These are phyloP conservation scores for Acacia concinna DNA, from an alignment of 331 rosid genomes.

Conservation along the genomic window DNA sequence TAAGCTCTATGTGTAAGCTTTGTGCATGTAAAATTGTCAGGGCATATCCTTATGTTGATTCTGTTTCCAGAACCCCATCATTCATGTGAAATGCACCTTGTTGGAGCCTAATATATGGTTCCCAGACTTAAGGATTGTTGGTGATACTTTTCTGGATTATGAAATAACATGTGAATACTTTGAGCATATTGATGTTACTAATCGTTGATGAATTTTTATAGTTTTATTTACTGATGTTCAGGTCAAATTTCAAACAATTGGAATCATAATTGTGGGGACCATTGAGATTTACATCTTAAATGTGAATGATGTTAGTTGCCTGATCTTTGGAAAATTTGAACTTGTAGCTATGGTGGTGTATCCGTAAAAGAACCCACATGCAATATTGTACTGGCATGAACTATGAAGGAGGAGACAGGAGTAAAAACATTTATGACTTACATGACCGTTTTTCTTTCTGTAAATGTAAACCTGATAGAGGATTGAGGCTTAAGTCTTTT, in stretches of 20 bases:
- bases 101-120: not conserved
- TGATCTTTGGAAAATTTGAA: not conserved
- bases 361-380: not conserved
- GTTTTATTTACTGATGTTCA: not conserved
- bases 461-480: not conserved
- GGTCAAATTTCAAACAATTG: not conserved
- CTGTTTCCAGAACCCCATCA: not conserved
- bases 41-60: not conserved
- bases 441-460: not conserved
- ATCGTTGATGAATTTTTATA: not conserved
- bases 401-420: not conserved
- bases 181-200: not conserved
- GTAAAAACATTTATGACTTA: not conserved
- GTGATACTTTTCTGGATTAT: not conserved
- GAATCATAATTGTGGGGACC: not conserved
- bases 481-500: not conserved
- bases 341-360: not conserved
- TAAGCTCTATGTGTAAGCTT: slow-evolving; percentile 46
- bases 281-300: not conserved
- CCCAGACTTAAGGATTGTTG: not conserved
- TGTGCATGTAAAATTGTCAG: not conserved
- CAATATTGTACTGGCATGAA: not conserved
- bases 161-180: not conserved
- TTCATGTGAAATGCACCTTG: not conserved
- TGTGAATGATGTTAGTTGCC: not conserved